A percentile compares a stretch with the other conserved stretches of the same genome.
These are phyloP conservation scores for Blepharisma undulans DNA, from an alignment of 169 alveolate species.

Conservation along the genomic window DNA sequence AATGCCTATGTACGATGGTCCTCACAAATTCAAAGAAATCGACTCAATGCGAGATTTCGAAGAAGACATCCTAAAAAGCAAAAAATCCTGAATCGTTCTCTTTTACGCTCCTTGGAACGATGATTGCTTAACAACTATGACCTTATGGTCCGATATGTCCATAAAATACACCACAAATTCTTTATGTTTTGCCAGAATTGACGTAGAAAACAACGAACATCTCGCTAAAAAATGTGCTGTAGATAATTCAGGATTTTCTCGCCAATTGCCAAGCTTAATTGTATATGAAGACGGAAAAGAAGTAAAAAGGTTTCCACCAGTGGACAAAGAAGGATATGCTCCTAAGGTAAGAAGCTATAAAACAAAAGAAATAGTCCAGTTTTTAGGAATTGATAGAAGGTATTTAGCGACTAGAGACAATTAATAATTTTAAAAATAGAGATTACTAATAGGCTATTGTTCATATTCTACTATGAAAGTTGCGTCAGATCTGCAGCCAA, in stretches of 20 bases:
- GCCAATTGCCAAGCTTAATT: constrained; percentile 16
- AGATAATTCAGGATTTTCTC: not conserved
- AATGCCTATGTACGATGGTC: constrained; percentile 21
- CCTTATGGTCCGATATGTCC: constrained; percentile 9
- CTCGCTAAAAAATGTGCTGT: constrained; percentile 23
- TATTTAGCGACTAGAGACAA: constrained; percentile 14
- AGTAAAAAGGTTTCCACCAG: constrained; percentile 31
- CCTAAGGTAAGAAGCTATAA: not conserved
- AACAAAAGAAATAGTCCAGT: constrained; percentile 4
- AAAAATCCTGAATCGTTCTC: not conserved
- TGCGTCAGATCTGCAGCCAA: not conserved
- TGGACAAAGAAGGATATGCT: not conserved
- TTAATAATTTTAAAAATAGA: not conserved
- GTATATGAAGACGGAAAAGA: constrained; percentile 4
- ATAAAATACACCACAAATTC: constrained; percentile 9
- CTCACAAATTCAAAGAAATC: not conserved
- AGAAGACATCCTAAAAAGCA: not conserved
- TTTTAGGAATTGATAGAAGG: constrained; percentile 17
- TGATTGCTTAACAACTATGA: not conserved
- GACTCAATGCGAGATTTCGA: not conserved
- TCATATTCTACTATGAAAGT: not conserved
- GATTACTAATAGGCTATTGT: not conserved
- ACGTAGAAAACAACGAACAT: not conserved
- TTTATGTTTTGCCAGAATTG: not conserved
- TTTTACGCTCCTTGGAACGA: constrained; percentile 4